Conservation (phyloP, 305 asterid species). For the Fraxinus nigra region DNA sequence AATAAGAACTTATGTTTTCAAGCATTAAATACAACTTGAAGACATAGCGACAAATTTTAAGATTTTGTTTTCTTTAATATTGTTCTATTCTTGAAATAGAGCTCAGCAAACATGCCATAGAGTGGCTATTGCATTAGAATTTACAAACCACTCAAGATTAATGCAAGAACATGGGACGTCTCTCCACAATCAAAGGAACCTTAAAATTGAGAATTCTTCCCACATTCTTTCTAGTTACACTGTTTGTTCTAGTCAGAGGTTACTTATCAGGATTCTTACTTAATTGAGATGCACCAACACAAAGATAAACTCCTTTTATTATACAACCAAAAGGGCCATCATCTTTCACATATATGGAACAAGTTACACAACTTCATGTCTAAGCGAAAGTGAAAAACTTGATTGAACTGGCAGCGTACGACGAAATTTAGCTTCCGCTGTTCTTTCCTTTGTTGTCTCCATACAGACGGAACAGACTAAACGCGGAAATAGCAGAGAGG, state of each 20-base stretch:
- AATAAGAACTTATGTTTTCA: not conserved
- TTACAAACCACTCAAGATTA: not conserved
- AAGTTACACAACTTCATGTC: conserved; percentile 17
- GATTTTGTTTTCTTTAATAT: not conserved
- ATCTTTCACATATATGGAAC: conserved; percentile 20
- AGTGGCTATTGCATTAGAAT: not conserved
- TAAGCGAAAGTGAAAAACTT: not conserved
- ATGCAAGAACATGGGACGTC: not conserved
- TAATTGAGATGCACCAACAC: not conserved
- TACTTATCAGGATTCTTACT: not conserved
- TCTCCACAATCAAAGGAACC: not conserved
- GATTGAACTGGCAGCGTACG: not conserved
- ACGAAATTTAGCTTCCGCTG: conserved; percentile 28
- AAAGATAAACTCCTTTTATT: conserved; percentile 18
- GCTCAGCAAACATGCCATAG: not conserved
- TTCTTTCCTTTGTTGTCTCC: conserved; percentile 55
- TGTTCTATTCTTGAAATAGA: too few species aligned
- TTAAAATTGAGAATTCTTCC: not conserved
- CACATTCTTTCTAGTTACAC: not conserved
- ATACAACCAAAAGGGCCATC: conserved; percentile 18
- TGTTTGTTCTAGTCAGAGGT: not conserved
- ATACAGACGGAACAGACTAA: conserved; percentile 83
- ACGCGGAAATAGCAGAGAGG: conserved; percentile 76
- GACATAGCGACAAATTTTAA: too few species aligned
- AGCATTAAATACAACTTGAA: too few species aligned